Conservation (phyloP, 306 rosid genomes). For the Inga laurina region DNA sequence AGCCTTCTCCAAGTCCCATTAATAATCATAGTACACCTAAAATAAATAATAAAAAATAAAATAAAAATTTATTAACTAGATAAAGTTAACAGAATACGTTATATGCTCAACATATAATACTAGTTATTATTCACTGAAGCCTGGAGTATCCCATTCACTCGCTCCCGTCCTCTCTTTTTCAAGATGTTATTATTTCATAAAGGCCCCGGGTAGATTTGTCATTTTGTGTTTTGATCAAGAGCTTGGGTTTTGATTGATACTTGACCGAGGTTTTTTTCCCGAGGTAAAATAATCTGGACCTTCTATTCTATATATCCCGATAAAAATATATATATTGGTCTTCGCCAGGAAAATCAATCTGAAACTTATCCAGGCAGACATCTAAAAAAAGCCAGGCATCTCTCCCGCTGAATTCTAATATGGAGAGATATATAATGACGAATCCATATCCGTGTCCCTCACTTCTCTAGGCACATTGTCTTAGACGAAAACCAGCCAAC, state of each 20-base stretch:
- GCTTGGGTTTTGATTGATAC: not conserved
- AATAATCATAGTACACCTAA: not conserved
- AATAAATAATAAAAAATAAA: not conserved
- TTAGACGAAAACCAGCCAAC: constrained; percentile 46
- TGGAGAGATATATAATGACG: constrained; percentile 19
- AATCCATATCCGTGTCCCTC: constrained; percentile 33
- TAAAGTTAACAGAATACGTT: not conserved
- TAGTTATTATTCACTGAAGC: not conserved
- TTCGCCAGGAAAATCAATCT: not conserved
- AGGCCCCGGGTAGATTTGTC: not conserved
- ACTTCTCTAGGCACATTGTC: constrained; percentile 55
- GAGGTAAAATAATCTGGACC: not conserved
- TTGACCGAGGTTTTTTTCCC: not conserved
- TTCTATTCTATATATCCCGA: not conserved
- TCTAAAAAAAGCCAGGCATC: constrained; percentile 3
- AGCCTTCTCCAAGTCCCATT: not conserved
- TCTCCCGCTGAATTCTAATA: constrained; percentile 20
- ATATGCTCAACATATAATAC: not conserved
- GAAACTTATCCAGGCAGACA: constrained; percentile 8
- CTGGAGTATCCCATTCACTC: not conserved
- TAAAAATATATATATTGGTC: not conserved
- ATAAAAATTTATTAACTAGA: not conserved
- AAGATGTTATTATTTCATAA: not conserved
- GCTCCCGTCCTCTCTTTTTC: not conserved
- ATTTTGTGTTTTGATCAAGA: not conserved